These are phyloP conservation scores for Chytriomyces sp. DNA, from an alignment of 192 early-diverging fungal genomes.

Conservation along the genomic window DNA sequence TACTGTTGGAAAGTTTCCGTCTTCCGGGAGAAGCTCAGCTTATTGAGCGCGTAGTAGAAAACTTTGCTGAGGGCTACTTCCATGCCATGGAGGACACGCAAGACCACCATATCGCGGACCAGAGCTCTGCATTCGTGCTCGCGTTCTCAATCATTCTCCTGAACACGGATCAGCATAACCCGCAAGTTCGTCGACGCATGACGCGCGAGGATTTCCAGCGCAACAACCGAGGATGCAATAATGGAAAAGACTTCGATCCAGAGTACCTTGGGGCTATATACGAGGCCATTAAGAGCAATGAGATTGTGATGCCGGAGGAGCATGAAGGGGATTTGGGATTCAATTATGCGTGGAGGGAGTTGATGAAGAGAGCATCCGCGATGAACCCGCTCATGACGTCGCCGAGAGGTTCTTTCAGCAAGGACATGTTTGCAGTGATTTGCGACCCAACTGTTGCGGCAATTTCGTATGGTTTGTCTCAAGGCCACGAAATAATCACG, in stretches of 20 bases:
- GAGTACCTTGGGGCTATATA: conserved; percentile 87
- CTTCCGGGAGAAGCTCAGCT: conserved; percentile 98
- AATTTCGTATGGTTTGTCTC: conserved; percentile 71
- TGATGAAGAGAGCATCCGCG: conserved; percentile 53
- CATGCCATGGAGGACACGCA: conserved; percentile 51
- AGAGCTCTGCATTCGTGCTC: conserved; percentile 84
- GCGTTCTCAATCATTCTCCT: conserved; percentile 95
- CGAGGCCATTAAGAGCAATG: conserved; percentile 82
- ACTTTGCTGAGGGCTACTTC: conserved; percentile 85
- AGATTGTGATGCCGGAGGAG: conserved; percentile 97
- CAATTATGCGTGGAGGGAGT: conserved; percentile 90
- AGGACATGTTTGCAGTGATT: conserved; percentile 72
- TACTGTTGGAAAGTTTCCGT: conserved; percentile 90
- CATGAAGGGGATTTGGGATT: conserved; percentile 93
- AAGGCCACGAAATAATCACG: conserved; percentile 28
- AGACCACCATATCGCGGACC: conserved; percentile 69
- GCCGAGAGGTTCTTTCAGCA: conserved; percentile 63
- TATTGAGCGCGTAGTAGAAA: conserved; percentile 93
- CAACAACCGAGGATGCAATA: conserved; percentile 89
- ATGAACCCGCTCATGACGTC: conserved; percentile 44
- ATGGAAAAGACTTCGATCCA: conserved; percentile 74
- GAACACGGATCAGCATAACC: conserved; percentile 98
- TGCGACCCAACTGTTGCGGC: conserved; percentile 79
- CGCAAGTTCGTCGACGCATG: conserved; percentile 86
- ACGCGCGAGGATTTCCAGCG: conserved; percentile 83